Evolutionary conservation across 768 basidiomycete genomes (phyloP), one percentile per base, ranked within the genome.

Genomic region (Grammothele lineata): DNA sequence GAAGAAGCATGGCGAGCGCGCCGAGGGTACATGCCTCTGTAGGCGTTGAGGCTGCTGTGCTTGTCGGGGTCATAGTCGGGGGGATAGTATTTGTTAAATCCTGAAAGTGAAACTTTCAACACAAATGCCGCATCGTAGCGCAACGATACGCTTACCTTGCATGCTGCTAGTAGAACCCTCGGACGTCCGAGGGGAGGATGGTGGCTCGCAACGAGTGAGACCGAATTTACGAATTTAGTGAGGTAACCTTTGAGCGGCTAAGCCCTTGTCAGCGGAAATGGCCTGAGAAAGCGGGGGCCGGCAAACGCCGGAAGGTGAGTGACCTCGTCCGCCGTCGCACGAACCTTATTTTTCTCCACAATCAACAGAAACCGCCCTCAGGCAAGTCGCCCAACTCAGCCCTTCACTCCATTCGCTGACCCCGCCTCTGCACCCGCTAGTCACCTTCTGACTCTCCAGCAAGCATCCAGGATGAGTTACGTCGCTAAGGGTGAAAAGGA

Each of bases 401-500:
- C 8, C 27, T 30, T 30, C 14, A 7, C 27, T 30, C 27, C 27
- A 7, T 14, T 14, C 27, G 14, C 27, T 30, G 8, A 30, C 27
- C 27, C 7, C 14, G 8, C 27, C 7, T 14, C 27, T 7, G 27
- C 25, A n/a, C n/a, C 45, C n/a, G 36, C 18, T 50, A 85, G 84
- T 85, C 86, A 86, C 85, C 85, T 85, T 77, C 84, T 87, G 77
- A 82, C 83, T 85, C 82, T 73, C 62, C 53, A 45, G 46, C 47
- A 48, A 54, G 39, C 22, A n/a, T 62, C 49, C 57, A 86, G 66
- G 72, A 92, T 92, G 91, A 91, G 88, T 89, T 92, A 94, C 87
- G 92, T 92, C 90, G 89, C 91, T 78, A 92, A 92, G 83, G 88
- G 86, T 70, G 92, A 93, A 71, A 93, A 97, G 71, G 93, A 96